phyloP scores from a whole-genome alignment of 1,284 basidiomycete genomes.

The Apiotrichum mycotoxinovorans region DNA sequence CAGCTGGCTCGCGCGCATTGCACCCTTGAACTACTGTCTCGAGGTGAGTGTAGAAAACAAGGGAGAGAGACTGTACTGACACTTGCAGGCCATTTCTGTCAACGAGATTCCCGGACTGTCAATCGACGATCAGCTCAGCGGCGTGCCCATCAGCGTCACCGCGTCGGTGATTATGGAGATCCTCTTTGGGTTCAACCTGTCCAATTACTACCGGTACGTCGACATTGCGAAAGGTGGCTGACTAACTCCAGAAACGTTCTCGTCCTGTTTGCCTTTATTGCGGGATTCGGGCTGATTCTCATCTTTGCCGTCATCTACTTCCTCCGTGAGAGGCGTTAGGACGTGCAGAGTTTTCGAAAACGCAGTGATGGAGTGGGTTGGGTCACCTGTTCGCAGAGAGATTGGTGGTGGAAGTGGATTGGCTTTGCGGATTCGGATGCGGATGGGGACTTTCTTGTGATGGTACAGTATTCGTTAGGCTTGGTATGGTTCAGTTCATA shows the following conservation, averaged over 20 bases:
- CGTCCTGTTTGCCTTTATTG: conserved; percentile 76
- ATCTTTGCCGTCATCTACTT: conserved; percentile 69
- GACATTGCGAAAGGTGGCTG: background rate
- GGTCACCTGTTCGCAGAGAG: too few relatives aligned
- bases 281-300: conserved; percentile 65
- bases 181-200: conserved; percentile 73
- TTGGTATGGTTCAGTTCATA: too few relatives aligned
- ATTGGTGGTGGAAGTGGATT: too few relatives aligned
- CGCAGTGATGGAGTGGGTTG: background rate
- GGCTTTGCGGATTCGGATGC: too few relatives aligned
- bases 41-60: conserved; percentile 49
- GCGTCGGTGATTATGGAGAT: conserved; percentile 72
- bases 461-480: too few relatives aligned
- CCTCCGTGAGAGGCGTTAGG: conserved; percentile 65
- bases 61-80: too few relatives aligned
- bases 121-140: conserved; percentile 71
- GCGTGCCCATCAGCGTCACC: conserved; percentile 73
- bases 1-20: conserved; percentile 74
- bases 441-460: too few relatives aligned
- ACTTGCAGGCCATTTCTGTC: conserved; percentile 61
- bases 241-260: conserved; percentile 61
- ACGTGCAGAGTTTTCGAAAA: too few relatives aligned
- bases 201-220: conserved; percentile 60
- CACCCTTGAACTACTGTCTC: conserved; percentile 57
- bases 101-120: conserved; percentile 84